Percentiles rank a stretch among this genome's conserved stretches.
Evolutionary conservation across 805 yeast genomes (phyloP).

Genomic region (Pichia manshurica): DNA sequence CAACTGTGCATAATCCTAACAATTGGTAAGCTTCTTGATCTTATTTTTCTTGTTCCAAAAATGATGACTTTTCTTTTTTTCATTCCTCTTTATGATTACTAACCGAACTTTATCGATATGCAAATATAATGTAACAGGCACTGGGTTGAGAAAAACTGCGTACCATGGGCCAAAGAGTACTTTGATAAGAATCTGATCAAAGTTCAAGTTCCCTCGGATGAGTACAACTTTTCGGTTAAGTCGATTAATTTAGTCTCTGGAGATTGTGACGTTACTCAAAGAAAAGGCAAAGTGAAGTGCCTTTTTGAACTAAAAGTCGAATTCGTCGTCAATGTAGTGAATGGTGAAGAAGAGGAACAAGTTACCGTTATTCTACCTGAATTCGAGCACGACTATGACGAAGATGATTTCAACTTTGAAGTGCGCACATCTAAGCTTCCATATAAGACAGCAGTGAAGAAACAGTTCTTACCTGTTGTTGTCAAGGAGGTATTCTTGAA

Average conservation of each 20-base stretch:
- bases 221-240: conserved; percentile 32
- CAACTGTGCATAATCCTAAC: conserved; percentile 84
- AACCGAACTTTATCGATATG: too few species aligned
- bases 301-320: conserved; percentile 60
- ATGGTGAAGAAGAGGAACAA: conserved; percentile 30
- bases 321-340: conserved; percentile 39
- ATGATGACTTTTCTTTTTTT: neutral
- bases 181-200: conserved; percentile 56
- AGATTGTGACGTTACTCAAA: conserved; percentile 77
- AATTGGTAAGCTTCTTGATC: conserved; percentile 48
- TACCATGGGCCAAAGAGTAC: conserved; percentile 81
- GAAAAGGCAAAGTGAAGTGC: conserved; percentile 76
- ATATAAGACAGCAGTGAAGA: conserved; percentile 35
- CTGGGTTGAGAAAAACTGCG: conserved; percentile 97
- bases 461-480: conserved; percentile 47
- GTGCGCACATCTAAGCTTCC: conserved; percentile 38
- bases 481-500: conserved; percentile 38
- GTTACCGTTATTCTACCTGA: conserved; percentile 55
- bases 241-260: conserved; percentile 47
- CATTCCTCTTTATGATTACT: neutral
- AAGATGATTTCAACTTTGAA: conserved; percentile 54
- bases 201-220: conserved; percentile 33
- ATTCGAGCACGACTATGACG: conserved; percentile 72
- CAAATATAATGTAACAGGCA: conserved; percentile 43
- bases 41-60: neutral